Evolutionary conservation across 257 asterid species (phyloP).

Genomic region (Solanum bulbocastanum): DNA sequence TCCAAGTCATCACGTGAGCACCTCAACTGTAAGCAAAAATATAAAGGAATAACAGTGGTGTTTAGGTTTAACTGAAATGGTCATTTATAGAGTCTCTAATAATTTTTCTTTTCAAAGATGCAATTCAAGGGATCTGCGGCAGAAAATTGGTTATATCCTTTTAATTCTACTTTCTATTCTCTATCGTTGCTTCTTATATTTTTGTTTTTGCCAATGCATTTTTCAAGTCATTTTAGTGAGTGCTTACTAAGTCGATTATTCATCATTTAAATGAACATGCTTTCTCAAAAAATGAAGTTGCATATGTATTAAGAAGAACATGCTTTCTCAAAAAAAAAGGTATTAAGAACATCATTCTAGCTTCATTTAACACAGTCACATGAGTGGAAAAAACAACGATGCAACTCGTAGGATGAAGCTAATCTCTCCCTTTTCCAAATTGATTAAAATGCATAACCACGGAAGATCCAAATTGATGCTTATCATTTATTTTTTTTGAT

Average conservation of each 20-base stretch:
- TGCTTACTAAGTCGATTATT: background rate
- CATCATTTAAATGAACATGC: background rate
- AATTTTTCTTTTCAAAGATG: background rate
- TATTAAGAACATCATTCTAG: background rate
- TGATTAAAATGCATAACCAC: background rate
- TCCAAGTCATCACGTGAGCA: background rate
- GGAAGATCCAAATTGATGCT: background rate
- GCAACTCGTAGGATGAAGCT: constrained; percentile 10
- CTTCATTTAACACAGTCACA: background rate
- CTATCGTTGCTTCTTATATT: background rate
- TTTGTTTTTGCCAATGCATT: background rate
- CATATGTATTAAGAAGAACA: background rate
- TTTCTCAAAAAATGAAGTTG: background rate
- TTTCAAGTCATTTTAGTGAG: background rate
- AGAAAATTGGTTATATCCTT: background rate
- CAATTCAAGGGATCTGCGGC: background rate
- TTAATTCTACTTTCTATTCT: background rate
- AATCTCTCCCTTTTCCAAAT: background rate
- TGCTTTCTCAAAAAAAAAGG: background rate
- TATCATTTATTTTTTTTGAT: background rate
- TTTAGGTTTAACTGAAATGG: background rate
- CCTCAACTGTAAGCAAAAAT: background rate
- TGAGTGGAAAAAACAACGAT: background rate
- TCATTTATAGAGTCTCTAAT: background rate
- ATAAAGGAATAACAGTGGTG: background rate